Evolutionary conservation across 2,329 filamentous ascomycete species (phyloP).

Genomic region (Thielaviopsis punctulata): DNA sequence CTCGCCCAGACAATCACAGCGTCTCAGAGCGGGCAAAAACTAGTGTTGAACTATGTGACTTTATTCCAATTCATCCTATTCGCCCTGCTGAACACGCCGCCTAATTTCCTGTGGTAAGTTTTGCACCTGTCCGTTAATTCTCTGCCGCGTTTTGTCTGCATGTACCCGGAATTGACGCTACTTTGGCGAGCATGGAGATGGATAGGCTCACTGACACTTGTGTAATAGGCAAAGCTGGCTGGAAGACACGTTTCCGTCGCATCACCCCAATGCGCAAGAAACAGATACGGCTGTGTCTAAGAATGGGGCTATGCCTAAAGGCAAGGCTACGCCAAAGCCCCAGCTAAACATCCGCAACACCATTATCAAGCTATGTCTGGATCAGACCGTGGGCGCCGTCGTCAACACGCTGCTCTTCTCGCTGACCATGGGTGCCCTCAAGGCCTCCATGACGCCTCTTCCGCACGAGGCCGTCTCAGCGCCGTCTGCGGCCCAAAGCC

Average conservation of each 20-base stretch:
- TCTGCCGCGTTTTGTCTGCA: not conserved
- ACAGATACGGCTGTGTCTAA: constrained; percentile 18
- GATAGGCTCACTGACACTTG: constrained; percentile 7
- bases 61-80: constrained; percentile 65
- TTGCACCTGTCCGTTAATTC: too few species aligned
- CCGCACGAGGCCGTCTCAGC: constrained; percentile 21
- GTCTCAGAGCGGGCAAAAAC: constrained; percentile 33
- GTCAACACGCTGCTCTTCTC: constrained; percentile 51
- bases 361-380: constrained; percentile 46
- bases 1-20: constrained; percentile 54
- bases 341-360: constrained; percentile 41
- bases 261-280: constrained; percentile 18
- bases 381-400: constrained; percentile 49
- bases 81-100: constrained; percentile 55
- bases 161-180: not conserved
- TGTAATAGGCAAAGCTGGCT: constrained; percentile 53
- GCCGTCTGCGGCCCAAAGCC: constrained; percentile 15
- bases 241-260: constrained; percentile 56
- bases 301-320: too few species aligned
- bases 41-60: constrained; percentile 46
- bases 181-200: too few species aligned
- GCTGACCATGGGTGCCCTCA: constrained; percentile 39
- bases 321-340: constrained; percentile 20
- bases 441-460: constrained; percentile 26
- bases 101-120: constrained; percentile 61